A percentile compares a stretch with the other conserved stretches of the same genome.
Conservation (phyloP, 2,329 filamentous ascomycete genomes). For the Talaromyces albobiverticillius region DNA sequence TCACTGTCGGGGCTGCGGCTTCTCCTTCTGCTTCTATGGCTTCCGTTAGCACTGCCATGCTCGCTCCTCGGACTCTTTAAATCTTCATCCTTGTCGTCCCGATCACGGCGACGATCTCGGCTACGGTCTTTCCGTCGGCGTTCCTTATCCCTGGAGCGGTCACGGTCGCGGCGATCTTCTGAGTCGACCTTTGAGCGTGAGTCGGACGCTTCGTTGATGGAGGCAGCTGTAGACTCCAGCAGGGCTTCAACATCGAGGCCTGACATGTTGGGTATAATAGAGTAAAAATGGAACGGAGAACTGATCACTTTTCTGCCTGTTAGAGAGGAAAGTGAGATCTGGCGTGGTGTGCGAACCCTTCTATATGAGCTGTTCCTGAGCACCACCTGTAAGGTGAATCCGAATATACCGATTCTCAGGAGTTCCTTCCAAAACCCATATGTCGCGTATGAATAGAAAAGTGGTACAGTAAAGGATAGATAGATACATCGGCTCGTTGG, state of each 20-base stretch:
- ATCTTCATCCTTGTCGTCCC: conserved; percentile 56
- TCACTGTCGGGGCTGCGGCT: conserved; percentile 76
- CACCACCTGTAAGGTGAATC: not conserved
- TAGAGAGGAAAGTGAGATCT: conserved; percentile 23
- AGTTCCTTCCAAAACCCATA: not conserved
- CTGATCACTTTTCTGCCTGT: conserved; percentile 34
- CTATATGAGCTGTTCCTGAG: conserved; percentile 2
- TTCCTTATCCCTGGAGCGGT: conserved; percentile 25
- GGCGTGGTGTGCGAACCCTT: conserved; percentile 27
- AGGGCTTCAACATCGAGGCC: conserved; percentile 83
- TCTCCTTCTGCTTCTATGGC: conserved; percentile 76
- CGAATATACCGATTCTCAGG: not conserved
- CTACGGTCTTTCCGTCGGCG: conserved; percentile 61
- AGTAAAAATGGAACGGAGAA: conserved; percentile 23
- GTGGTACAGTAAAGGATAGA: not conserved
- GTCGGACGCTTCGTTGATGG: conserved; percentile 34
- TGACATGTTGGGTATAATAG: conserved; percentile 54
- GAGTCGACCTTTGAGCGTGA: conserved; percentile 56
- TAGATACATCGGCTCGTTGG: not conserved
- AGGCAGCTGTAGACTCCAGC: conserved; percentile 77
- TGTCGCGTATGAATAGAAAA: not conserved
- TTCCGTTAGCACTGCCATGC: conserved; percentile 64
- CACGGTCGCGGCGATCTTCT: conserved; percentile 51
- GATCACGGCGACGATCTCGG: conserved; percentile 49
- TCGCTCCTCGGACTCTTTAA: conserved; percentile 70